Evolutionary conservation across 164 flowering plant genomes (phyloP).

Genomic region (Magnolia officinalis): DNA sequence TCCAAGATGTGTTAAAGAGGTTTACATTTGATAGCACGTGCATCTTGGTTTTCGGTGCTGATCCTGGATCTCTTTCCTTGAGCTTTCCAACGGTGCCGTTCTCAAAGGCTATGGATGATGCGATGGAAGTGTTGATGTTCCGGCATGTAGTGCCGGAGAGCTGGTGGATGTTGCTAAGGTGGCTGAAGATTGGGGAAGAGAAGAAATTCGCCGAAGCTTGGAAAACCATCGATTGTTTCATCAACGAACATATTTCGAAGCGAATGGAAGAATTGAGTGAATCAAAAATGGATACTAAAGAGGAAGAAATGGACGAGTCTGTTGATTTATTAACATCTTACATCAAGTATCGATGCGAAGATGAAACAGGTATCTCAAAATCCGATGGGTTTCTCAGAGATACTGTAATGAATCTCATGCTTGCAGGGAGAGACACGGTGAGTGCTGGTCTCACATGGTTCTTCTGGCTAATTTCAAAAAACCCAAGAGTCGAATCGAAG

Average conservation of each 20-base stretch:
- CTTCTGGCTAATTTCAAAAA: constrained; percentile 10
- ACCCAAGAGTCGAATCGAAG: neutral
- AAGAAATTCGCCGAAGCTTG: constrained; percentile 11
- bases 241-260: constrained; percentile 7
- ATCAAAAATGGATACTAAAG: neutral
- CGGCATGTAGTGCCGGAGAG: constrained; percentile 21
- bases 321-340: constrained; percentile 11
- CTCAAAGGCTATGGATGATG: constrained; percentile 26
- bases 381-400: constrained; percentile 12
- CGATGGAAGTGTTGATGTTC: constrained; percentile 15
- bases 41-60: constrained; percentile 13
- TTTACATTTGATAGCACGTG: constrained; percentile 25
- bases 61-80: constrained; percentile 12
- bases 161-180: constrained; percentile 24
- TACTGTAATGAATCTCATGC: constrained; percentile 10
- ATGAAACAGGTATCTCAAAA: neutral
- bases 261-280: constrained; percentile 2
- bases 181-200: constrained; percentile 24
- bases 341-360: constrained; percentile 4
- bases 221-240: constrained; percentile 10
- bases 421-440: constrained; percentile 15
- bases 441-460: constrained; percentile 17
- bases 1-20: constrained; percentile 31
- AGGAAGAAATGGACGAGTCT: neutral
- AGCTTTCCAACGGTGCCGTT: constrained; percentile 17